Conservation (phyloP, 768 basidiomycete genomes). For the Trametes punicea region DNA sequence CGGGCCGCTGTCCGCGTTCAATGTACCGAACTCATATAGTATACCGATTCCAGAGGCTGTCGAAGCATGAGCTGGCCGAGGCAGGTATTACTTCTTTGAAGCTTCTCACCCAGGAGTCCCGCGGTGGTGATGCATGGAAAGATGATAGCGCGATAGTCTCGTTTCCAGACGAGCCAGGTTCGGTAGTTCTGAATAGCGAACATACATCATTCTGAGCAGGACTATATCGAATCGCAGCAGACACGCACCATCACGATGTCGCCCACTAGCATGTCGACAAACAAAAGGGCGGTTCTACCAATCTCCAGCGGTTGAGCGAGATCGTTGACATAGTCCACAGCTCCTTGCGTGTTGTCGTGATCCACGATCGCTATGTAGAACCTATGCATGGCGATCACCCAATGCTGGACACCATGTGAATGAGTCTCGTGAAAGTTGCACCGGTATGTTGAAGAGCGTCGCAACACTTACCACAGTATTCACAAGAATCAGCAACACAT, state of each 20-base stretch:
- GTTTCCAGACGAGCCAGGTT: background rate
- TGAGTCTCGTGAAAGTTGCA: background rate
- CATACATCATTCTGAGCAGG: too few relatives aligned
- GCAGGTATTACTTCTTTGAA: too few relatives aligned
- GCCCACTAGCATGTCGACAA: background rate
- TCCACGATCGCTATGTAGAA: background rate
- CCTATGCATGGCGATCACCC: background rate
- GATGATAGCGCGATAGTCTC: background rate
- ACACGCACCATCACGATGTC: slow-evolving; percentile 1
- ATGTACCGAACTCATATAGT: background rate
- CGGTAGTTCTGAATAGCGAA: background rate
- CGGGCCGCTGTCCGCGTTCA: background rate
- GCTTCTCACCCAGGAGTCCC: background rate
- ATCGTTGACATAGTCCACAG: background rate
- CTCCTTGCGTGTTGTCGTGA: background rate
- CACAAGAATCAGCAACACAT: background rate
- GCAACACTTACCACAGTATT: background rate
- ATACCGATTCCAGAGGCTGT: background rate
- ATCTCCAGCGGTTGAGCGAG: background rate
- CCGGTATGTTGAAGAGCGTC: background rate
- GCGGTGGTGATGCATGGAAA: background rate
- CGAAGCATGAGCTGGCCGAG: background rate
- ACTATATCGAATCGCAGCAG: background rate
- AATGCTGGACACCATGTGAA: background rate
- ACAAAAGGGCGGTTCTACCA: background rate